These are phyloP conservation scores for Fusarium sublunatum DNA, from an alignment of 2,329 filamentous ascomycete species.

Conservation along the genomic window DNA sequence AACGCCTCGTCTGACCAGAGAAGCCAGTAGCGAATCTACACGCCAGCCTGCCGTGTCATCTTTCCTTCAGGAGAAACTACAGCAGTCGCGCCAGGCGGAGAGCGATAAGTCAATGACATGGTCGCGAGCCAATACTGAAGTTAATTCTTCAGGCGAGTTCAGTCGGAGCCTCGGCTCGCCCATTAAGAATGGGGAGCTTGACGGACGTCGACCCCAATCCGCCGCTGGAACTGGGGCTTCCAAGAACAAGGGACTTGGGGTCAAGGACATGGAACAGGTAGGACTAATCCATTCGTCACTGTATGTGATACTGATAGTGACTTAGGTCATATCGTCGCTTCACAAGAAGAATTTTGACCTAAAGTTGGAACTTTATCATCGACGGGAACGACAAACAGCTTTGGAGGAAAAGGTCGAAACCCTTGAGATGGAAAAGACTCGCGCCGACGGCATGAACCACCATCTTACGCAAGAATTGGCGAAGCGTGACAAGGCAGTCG, in stretches of 20 bases:
- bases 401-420: conserved; percentile 68
- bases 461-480: conserved; percentile 70
- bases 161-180: conserved; percentile 55
- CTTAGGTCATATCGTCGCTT: conserved; percentile 71
- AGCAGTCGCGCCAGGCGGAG: conserved; percentile 62
- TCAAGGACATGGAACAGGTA: conserved; percentile 76
- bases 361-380: conserved; percentile 77
- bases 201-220: conserved; percentile 57
- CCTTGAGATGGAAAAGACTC: conserved; percentile 64
- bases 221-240: conserved; percentile 54
- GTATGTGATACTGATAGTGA: conserved; percentile 13
- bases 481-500: conserved; percentile 75
- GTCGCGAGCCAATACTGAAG: conserved; percentile 53
- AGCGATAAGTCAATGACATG: conserved; percentile 54
- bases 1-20: conserved; percentile 57
- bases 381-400: conserved; percentile 70
- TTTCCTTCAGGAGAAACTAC: conserved; percentile 67
- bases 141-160: conserved; percentile 55
- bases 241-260: conserved; percentile 67
- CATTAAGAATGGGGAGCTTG: conserved; percentile 49
- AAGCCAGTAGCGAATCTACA: conserved; percentile 55
- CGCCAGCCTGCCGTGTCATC: conserved; percentile 59
- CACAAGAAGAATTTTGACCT: conserved; percentile 83
- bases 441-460: conserved; percentile 68
- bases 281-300: conserved; percentile 20